Evolutionary conservation across 768 basidiomycete genomes (phyloP).

Genomic region (Mycena crocata): DNA sequence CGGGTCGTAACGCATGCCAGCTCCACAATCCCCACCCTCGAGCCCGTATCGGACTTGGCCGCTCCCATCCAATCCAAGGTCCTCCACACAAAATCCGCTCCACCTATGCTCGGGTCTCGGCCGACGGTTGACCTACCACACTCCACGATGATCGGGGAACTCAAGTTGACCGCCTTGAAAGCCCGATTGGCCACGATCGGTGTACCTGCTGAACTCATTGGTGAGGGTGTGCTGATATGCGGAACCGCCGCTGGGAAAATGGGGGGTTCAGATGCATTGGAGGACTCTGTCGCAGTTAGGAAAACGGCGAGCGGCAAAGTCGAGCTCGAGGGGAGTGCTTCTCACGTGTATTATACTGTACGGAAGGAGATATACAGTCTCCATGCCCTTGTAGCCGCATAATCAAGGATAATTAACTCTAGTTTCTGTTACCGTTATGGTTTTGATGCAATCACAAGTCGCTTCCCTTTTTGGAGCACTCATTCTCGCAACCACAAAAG

Average conservation of each 20-base stretch:
- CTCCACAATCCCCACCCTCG: constrained; percentile 90
- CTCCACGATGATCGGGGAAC: constrained; percentile 97
- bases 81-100: constrained; percentile 37
- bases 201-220: constrained; percentile 94
- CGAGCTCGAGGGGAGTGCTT: constrained; percentile 90
- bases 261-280: constrained; percentile 56
- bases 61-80: constrained; percentile 40
- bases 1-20: constrained; percentile 87
- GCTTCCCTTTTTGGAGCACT: not conserved
- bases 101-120: constrained; percentile 72
- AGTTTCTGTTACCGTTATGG: not conserved
- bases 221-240: constrained; percentile 96
- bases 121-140: constrained; percentile 76
- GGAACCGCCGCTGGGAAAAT: constrained; percentile 64
- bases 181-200: constrained; percentile 78
- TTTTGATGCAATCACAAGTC: not conserved
- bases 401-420: not conserved
- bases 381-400: constrained; percentile 87
- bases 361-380: constrained; percentile 90
- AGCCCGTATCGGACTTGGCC: constrained; percentile 60
- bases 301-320: constrained; percentile 89
- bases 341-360: constrained; percentile 90
- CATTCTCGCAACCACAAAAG: constrained; percentile 14
- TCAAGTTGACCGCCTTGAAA: constrained; percentile 92
- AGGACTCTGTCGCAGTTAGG: constrained; percentile 86